These are phyloP conservation scores for Grosmannia huntii DNA, from an alignment of 2,329 filamentous ascomycete species.

Conservation along the genomic window DNA sequence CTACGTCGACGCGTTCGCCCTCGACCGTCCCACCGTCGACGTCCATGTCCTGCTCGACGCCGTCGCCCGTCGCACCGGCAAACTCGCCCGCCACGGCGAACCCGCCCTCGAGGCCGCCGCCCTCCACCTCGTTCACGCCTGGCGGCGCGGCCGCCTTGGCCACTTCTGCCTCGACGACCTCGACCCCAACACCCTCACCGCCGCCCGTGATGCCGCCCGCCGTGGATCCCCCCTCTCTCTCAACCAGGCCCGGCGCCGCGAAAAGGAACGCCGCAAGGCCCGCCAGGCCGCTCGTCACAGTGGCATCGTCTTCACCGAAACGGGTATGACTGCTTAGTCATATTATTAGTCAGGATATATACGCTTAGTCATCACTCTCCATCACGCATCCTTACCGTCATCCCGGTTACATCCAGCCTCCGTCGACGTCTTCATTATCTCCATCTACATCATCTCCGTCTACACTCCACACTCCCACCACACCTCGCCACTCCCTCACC, in stretches of 20 bases:
- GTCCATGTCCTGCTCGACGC: slow-evolving; percentile 57
- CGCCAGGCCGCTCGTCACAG: slow-evolving; percentile 20
- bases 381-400: too few species aligned
- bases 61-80: slow-evolving; percentile 63
- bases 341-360: too few species aligned
- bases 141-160: slow-evolving; percentile 66
- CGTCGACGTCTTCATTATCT: too few species aligned
- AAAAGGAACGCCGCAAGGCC: slow-evolving; percentile 42
- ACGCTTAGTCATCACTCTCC: too few species aligned
- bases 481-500: too few species aligned
- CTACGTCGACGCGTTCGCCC: slow-evolving; percentile 42
- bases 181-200: slow-evolving; percentile 40
- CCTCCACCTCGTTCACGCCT: slow-evolving; percentile 68
- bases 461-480: too few species aligned
- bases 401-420: too few species aligned
- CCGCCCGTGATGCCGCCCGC: slow-evolving; percentile 30
- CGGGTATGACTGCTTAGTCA: background rate
- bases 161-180: slow-evolving; percentile 71
- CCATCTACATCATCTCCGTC: too few species aligned
- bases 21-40: slow-evolving; percentile 65
- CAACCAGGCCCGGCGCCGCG: slow-evolving; percentile 54
- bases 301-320: background rate
- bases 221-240: slow-evolving; percentile 42
- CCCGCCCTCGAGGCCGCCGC: slow-evolving; percentile 63
- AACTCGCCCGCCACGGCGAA: slow-evolving; percentile 58